phyloP scores from a whole-genome alignment of 176 grass and related monocot genomes.

The Triticum monococcum region DNA sequence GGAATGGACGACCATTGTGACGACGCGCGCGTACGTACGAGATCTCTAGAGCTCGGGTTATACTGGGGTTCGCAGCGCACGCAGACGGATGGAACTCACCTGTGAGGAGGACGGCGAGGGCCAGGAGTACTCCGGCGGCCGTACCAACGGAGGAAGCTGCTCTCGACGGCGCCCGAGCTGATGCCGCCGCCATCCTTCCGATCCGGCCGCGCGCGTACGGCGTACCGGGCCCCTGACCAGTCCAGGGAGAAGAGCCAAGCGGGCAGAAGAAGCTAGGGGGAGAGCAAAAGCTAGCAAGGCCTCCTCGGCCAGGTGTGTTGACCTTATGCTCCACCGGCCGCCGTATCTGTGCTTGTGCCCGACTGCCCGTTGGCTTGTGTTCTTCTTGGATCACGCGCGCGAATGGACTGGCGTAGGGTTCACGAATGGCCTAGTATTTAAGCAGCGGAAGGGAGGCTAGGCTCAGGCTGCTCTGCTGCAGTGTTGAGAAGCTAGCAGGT shows the following conservation, averaged over 20 bases:
- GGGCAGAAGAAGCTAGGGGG: neutral
- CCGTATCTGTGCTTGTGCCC: neutral
- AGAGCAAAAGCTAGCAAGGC: neutral
- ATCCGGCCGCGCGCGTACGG: neutral
- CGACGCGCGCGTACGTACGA: neutral
- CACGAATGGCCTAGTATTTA: neutral
- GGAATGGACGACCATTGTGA: neutral
- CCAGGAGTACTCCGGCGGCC: neutral
- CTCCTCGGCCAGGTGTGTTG: neutral
- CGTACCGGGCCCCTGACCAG: neutral
- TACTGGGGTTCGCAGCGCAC: neutral
- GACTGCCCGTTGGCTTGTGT: neutral
- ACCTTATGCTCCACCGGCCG: neutral
- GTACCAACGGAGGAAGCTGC: neutral
- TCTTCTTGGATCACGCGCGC: neutral
- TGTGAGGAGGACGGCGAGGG: slow-evolving; percentile 11
- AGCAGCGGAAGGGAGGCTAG: neutral
- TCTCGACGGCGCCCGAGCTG: neutral
- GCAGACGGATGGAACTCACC: neutral
- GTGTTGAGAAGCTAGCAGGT: neutral
- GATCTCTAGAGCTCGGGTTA: neutral
- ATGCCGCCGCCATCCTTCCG: neutral
- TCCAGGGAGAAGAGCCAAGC: neutral
- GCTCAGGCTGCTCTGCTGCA: neutral
- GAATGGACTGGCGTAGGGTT: neutral